These are phyloP conservation scores for Boeremia exigua DNA, from an alignment of 2,329 filamentous ascomycete genomes.

Conservation along the genomic window DNA sequence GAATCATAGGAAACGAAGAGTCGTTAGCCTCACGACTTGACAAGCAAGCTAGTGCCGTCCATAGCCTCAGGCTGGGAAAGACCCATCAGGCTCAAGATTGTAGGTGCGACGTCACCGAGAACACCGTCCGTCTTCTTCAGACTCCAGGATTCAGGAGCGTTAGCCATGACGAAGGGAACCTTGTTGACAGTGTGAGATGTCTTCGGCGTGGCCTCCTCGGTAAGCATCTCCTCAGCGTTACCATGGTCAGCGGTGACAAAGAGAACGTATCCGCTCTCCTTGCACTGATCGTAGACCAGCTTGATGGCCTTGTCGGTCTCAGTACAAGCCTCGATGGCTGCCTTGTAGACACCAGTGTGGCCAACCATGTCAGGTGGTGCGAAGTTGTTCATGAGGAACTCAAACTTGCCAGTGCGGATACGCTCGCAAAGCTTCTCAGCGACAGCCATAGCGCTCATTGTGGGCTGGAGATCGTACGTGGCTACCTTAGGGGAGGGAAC, in stretches of 20 bases:
- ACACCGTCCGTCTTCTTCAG: conserved; percentile 85
- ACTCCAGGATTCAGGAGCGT: conserved; percentile 87
- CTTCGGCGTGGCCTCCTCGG: conserved; percentile 92
- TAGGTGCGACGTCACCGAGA: conserved; percentile 97
- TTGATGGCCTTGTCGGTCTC: conserved; percentile 95
- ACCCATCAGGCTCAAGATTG: conserved; percentile 88
- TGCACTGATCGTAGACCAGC: conserved; percentile 89
- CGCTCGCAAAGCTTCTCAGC: conserved; percentile 89
- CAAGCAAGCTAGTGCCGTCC: conserved; percentile 82
- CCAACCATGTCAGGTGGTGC: conserved; percentile 99
- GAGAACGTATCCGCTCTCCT: conserved; percentile 88
- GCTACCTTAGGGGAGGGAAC: conserved; percentile 93
- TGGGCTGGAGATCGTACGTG: conserved; percentile 92
- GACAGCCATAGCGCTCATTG: conserved; percentile 93
- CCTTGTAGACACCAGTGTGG: conserved; percentile 96
- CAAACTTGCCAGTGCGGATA: conserved; percentile 82
- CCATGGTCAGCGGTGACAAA: conserved; percentile 97
- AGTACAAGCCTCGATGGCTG: conserved; percentile 81
- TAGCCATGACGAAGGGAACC: conserved; percentile 97
- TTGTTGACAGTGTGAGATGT: conserved; percentile 98
- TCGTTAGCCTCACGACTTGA: conserved; percentile 64
- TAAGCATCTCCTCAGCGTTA: conserved; percentile 99
- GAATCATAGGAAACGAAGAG: conserved; percentile 5
- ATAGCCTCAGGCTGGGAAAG: conserved; percentile 89
- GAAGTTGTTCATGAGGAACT: conserved; percentile 99